Percentiles rank a stretch among this genome's conserved stretches.
Conservation (phyloP, 768 basidiomycete genomes). For the Amanita inopinata region DNA sequence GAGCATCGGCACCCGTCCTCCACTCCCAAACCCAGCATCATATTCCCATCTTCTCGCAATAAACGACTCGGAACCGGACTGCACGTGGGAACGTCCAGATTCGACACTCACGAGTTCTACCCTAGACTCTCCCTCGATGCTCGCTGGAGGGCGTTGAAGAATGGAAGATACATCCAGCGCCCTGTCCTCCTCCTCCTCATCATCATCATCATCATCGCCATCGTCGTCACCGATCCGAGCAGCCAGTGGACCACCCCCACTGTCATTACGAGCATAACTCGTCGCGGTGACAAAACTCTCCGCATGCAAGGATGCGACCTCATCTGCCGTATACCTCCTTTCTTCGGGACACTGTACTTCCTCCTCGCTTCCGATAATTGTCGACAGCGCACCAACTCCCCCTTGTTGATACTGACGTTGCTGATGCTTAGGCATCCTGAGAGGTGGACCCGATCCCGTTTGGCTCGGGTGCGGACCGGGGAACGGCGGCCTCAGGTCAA, state of each 20-base stretch:
- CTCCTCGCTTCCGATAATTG: slow-evolving; percentile 30
- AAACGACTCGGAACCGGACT: slow-evolving; percentile 39
- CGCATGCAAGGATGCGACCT: slow-evolving; percentile 38
- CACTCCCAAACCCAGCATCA: slow-evolving; percentile 28
- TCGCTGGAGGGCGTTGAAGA: background rate
- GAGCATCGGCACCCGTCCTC: slow-evolving; percentile 14
- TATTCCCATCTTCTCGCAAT: slow-evolving; percentile 41
- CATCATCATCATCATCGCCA: slow-evolving; percentile 8
- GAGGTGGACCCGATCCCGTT: slow-evolving; percentile 20
- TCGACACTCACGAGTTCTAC: slow-evolving; percentile 6
- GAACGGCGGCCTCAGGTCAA: slow-evolving; percentile 50
- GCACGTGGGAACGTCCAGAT: slow-evolving; percentile 9
- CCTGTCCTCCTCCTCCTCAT: slow-evolving; percentile 4
- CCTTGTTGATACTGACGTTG: slow-evolving; percentile 9
- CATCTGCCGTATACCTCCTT: slow-evolving; percentile 25
- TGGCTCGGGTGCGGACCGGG: slow-evolving; percentile 28
- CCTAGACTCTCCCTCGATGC: slow-evolving; percentile 2
- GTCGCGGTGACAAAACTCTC: slow-evolving; percentile 49
- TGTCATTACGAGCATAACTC: slow-evolving; percentile 2
- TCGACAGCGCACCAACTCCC: slow-evolving; percentile 24
- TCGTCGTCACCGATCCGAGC: background rate
- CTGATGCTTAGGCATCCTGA: slow-evolving; percentile 14
- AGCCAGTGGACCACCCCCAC: background rate
- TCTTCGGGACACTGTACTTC: slow-evolving; percentile 15
- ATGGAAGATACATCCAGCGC: background rate